Evolutionary conservation across 2,329 filamentous ascomycete genomes (phyloP), one percentile per base, ranked within the genome.

Genomic region (Balansia obtecta): DNA sequence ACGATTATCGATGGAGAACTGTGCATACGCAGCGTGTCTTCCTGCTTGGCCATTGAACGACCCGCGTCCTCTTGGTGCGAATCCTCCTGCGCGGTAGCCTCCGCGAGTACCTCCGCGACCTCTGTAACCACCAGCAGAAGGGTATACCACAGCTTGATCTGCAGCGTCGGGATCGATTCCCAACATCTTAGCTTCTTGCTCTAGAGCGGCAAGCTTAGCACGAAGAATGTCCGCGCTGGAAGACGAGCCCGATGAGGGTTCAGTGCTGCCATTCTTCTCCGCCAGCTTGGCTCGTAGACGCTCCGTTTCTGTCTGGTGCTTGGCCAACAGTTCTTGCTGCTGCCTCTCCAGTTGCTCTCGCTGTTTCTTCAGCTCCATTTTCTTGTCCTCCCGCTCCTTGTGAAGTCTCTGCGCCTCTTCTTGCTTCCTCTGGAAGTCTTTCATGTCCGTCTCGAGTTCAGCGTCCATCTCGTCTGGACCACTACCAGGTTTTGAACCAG

Each of bases 1-100:
- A 43, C 87, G 74, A 62, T 90, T 89, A 60, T 93, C 87, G 20
- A 93, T 72, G 16, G 83, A 83, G 56, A 83, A 85, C 33, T 75
- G 73, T 4, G 74, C 78, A 57, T 81, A 82, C 1, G 74, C 75
- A 2, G 75, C 73, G 45, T 76, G 74, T 54, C 74, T 70, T 33
- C 74, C 73, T 43, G 71, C 69, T 52, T 59, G 70, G 46, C 72
- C 64, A 49, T 68, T 61, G 46, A 66, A 65, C 18, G 68, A 63
- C 9, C 70, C 70, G 42, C 71, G 65, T 18, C 69, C 65, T 18
- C 66, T 54, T 8, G 66, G 65, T 30, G 63, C 62, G 42, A 60
- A 62, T 2, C 59, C 63, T 48, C 64, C 57, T 47, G 65, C 66
- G 8, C 65, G 58, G 27, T 61, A 63, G 10, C 62, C 61, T 22